Conservation (phyloP, 139 green algal species). For the Chlorella sp. region DNA sequence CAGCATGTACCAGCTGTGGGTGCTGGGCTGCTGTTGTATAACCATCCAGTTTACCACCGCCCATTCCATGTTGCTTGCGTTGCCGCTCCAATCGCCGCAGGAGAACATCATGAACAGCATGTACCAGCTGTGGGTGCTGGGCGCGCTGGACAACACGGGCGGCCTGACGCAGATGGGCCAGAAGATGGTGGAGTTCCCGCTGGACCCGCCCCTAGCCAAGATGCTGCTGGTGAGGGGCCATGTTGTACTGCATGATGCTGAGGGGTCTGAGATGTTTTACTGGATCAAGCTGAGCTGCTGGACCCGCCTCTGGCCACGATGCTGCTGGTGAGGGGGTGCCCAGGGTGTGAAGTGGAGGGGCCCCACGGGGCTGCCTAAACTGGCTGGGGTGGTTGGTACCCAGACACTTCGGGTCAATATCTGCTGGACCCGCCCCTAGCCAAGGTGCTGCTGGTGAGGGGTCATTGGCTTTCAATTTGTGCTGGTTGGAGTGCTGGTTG, state of each 20-base stretch:
- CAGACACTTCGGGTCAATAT: too few species aligned
- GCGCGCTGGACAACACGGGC: conserved; percentile 89
- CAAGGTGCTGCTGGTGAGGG: conserved; percentile 92
- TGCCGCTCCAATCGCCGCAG: conserved; percentile 38
- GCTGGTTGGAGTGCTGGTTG: too few species aligned
- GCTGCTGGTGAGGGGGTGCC: conserved; percentile 84
- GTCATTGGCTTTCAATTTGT: too few species aligned
- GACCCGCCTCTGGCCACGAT: conserved; percentile 96
- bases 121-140: conserved; percentile 96
- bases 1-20: conserved; percentile 97
- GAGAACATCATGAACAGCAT: conserved; percentile 98
- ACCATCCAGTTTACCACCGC: too few species aligned
- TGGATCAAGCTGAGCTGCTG: too few species aligned
- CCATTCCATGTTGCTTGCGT: not conserved
- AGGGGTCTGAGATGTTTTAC: too few species aligned
- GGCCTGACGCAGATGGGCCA: conserved; percentile 64
- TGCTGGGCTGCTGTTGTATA: too few species aligned
- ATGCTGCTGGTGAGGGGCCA: conserved; percentile 85
- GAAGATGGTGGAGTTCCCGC: conserved; percentile 98
- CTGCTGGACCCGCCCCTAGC: conserved; percentile 95
- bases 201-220: conserved; percentile 96
- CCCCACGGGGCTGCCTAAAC: too few species aligned
- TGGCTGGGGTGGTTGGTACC: too few species aligned
- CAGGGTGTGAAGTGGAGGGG: too few species aligned
- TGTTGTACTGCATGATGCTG: too few species aligned